A percentile compares a stretch with the other conserved stretches of the same genome.
Evolutionary conservation across 129 eudicot species (phyloP).

Genomic region (Dittrichia graveolens): DNA sequence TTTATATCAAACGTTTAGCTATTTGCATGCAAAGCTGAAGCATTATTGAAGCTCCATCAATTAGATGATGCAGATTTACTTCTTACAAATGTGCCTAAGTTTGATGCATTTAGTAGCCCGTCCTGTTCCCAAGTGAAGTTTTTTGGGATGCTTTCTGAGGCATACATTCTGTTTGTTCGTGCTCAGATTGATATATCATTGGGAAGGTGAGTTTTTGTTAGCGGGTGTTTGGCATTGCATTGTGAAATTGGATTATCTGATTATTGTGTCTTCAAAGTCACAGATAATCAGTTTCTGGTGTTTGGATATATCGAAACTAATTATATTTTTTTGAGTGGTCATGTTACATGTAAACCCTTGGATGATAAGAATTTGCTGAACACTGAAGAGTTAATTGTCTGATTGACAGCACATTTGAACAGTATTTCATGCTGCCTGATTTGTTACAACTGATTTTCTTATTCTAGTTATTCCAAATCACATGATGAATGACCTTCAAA

Average conservation of each 20-base stretch:
- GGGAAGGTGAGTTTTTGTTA: constrained; percentile 68
- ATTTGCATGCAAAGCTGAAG: constrained; percentile 89
- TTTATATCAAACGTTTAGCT: constrained; percentile 55
- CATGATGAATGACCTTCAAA: too few species aligned
- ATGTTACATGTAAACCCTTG: too few species aligned
- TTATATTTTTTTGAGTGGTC: too few species aligned
- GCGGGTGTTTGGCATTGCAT: too few species aligned
- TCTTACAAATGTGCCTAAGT: constrained; percentile 46
- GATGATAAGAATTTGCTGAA: too few species aligned
- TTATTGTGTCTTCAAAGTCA: too few species aligned
- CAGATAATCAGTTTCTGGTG: background rate
- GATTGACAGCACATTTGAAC: too few species aligned
- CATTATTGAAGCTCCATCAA: constrained; percentile 70
- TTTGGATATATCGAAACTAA: background rate
- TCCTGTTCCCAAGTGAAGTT: constrained; percentile 60
- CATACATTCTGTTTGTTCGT: constrained; percentile 60
- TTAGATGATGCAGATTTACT: constrained; percentile 60
- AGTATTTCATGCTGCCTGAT: too few species aligned
- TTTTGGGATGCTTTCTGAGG: constrained; percentile 79
- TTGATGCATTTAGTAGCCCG: constrained; percentile 31
- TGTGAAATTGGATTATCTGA: too few species aligned
- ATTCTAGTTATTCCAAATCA: too few species aligned
- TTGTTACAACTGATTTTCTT: too few species aligned
- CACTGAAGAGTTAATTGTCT: too few species aligned
- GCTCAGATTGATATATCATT: constrained; percentile 73